Evolutionary conservation across 352 stramenopile genomes (phyloP).

Genomic region (Phytopythium mirpurense): DNA sequence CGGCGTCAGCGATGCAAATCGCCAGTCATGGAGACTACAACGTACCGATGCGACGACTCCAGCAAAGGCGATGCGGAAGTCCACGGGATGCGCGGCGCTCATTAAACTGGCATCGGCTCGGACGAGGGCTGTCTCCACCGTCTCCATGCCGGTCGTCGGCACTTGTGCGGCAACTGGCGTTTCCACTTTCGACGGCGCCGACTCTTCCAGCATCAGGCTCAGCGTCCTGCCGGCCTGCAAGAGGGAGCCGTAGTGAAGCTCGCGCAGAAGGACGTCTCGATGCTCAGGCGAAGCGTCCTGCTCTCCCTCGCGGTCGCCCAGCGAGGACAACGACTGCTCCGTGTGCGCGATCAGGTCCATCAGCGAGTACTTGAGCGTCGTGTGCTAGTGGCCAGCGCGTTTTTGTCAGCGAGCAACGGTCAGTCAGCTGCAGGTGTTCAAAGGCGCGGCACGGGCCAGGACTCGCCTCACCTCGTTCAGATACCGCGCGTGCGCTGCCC

Average conservation of each 20-base stretch:
- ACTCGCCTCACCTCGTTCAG: not conserved
- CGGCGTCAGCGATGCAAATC: not conserved
- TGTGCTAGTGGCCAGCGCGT: constrained; percentile 24
- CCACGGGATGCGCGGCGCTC: constrained; percentile 20
- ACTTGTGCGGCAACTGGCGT: not conserved
- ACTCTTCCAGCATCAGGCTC: constrained; percentile 11
- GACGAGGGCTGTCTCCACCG: not conserved
- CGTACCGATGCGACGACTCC: constrained; percentile 29
- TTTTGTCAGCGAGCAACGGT: not conserved
- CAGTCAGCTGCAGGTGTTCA: not conserved
- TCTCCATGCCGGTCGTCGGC: not conserved
- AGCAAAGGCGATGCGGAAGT: constrained; percentile 35
- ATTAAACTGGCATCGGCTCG: constrained; percentile 15
- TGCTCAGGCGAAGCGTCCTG: not conserved
- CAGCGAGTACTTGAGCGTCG: constrained; percentile 31
- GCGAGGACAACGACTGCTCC: constrained; percentile 12
- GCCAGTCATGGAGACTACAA: not conserved
- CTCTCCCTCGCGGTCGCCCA: not conserved
- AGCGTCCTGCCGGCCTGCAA: constrained; percentile 20
- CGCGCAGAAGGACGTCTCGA: not conserved
- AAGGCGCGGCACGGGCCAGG: not conserved
- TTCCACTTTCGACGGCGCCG: not conserved
- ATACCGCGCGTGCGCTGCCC: not conserved
- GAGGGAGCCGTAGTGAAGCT: constrained; percentile 24
- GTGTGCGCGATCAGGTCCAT: constrained; percentile 32